These are phyloP conservation scores for Mycena vitilis DNA, from an alignment of 768 basidiomycete species.

Conservation along the genomic window DNA sequence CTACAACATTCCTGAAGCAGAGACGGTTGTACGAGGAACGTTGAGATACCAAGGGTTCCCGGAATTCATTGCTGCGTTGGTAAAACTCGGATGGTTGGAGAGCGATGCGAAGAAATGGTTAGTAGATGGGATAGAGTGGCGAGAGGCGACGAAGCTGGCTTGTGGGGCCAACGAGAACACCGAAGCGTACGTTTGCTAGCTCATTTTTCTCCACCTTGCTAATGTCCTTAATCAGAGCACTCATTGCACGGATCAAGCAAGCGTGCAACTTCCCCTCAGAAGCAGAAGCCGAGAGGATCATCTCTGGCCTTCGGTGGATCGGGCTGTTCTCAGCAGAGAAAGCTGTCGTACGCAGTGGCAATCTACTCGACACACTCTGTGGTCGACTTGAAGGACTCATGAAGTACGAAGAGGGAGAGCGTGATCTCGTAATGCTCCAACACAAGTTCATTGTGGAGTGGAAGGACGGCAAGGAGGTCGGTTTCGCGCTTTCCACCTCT, in stretches of 20 bases:
- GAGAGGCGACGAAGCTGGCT: conserved; percentile 81
- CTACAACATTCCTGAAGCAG: conserved; percentile 93
- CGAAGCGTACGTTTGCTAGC: conserved; percentile 65
- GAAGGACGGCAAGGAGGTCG: conserved; percentile 80
- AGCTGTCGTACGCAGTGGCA: conserved; percentile 71
- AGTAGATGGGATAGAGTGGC: conserved; percentile 80
- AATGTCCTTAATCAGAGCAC: conserved; percentile 58
- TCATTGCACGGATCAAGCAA: conserved; percentile 77
- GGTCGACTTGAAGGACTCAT: conserved; percentile 90
- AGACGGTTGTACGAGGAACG: conserved; percentile 93
- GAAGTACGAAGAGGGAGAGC: conserved; percentile 90
- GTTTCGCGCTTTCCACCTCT: conserved; percentile 35
- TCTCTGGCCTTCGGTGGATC: conserved; percentile 93
- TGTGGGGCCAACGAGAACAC: conserved; percentile 72
- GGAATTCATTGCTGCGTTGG: conserved; percentile 89
- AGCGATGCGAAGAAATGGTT: conserved; percentile 83
- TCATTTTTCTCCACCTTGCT: conserved; percentile 17
- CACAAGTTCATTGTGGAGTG: conserved; percentile 97
- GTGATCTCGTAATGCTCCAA: conserved; percentile 97
- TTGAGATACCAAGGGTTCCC: conserved; percentile 97
- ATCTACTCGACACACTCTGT: conserved; percentile 94
- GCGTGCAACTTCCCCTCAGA: conserved; percentile 80
- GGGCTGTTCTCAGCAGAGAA: conserved; percentile 86
- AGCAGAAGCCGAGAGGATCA: conserved; percentile 78
- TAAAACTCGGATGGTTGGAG: conserved; percentile 89